Evolutionary conservation across 495 filamentous ascomycete genomes (phyloP), one percentile per base, ranked within the genome.

Genomic region (Penicillium coprophilum): DNA sequence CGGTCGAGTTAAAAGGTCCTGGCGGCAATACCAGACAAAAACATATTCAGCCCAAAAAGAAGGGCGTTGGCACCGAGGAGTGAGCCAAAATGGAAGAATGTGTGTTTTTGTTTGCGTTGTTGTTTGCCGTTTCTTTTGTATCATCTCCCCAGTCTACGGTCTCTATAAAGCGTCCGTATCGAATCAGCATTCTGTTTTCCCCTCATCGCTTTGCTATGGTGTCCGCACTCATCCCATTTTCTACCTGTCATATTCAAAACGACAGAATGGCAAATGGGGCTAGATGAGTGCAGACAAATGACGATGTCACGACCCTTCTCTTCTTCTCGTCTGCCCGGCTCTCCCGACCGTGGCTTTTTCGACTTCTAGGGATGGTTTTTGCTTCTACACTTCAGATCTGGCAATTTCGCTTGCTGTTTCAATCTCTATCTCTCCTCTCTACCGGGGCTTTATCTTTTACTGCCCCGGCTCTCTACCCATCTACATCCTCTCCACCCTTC

Each of bases 11-110:
- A 53, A 69, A 64, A 46, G 57, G 52, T 20, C 59, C 59, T 51
- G 60, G 54, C 15, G 53, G 51, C 2, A 66, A 65, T 21, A 59
- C 57, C 48, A 74, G 71, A 13, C 71, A 76, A 65, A 74, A 77
- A 68, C 71, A 75, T 72, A 75, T 75, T 39, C 73, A 77, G 60
- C 73, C 73, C 50, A 76, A 75, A 68, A 77, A 77, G 71, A 77
- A 77, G 69, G 75, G 75, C 44, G 75, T 77, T 12, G 75, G 75
- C 41, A 77, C 75, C 49, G 67, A 72, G 40, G 64, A 70, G 61
- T 77, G 62, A 46, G 9, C 46, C 44, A 65, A 70, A 65, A 55
- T 53, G 50, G 62, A 65, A 63, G 58, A 47, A 59, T 50, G 50
- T 55, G 40, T 38, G 10, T 57, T 45, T 49, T 58, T 44, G 17